These are phyloP conservation scores for Solanum microdontum DNA, from an alignment of 257 asterid genomes.

Conservation along the genomic window DNA sequence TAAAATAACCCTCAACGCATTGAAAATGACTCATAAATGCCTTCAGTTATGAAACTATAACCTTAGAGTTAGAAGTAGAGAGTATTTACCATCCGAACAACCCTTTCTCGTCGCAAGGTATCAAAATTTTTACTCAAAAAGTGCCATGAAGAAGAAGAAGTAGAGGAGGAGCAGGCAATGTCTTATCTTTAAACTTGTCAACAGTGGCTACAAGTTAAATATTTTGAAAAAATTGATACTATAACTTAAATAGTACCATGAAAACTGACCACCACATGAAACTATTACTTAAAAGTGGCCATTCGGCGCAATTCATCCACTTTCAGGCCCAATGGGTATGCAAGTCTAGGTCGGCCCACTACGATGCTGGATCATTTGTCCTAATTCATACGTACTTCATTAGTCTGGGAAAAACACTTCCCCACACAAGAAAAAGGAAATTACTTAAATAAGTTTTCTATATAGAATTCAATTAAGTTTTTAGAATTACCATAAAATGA, in stretches of 20 bases:
- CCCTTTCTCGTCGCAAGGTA: background rate
- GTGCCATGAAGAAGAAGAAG: background rate
- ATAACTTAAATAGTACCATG: background rate
- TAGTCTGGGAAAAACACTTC: background rate
- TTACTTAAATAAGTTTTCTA: background rate
- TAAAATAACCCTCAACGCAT: background rate
- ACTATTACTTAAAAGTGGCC: background rate
- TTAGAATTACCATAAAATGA: background rate
- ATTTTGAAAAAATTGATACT: background rate
- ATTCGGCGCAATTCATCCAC: background rate
- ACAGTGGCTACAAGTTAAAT: background rate
- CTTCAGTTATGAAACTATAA: background rate
- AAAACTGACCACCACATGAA: background rate
- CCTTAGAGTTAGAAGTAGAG: background rate
- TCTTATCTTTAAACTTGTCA: background rate
- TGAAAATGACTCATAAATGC: background rate
- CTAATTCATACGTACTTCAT: background rate
- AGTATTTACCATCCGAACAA: background rate
- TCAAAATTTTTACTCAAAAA: background rate
- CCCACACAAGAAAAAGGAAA: background rate
- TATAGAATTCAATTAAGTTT: background rate
- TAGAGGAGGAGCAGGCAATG: background rate
- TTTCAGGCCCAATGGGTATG: background rate
- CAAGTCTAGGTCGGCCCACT: background rate
- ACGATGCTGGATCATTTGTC: background rate